phyloP scores from a whole-genome alignment of 257 asterid species.

The Nicotiana obtusifolia region DNA sequence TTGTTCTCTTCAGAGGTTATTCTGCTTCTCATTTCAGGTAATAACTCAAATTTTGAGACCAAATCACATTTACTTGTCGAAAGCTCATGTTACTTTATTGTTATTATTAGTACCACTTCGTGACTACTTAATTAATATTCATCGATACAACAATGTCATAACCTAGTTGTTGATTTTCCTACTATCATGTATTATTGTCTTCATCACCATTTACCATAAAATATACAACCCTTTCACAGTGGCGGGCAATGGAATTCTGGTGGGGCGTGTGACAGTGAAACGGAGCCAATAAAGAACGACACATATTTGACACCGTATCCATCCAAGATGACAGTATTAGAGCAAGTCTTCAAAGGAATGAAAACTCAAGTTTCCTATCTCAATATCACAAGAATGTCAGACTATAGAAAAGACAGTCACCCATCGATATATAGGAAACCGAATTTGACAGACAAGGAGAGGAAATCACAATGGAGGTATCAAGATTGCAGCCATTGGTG shows the following conservation, averaged over 20 bases:
- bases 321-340: conserved; percentile 48
- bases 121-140: neutral
- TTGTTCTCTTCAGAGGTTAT: conserved; percentile 58
- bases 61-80: neutral
- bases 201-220: neutral
- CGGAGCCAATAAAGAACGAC: conserved; percentile 63
- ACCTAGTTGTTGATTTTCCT: neutral
- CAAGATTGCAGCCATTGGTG: conserved; percentile 91
- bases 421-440: conserved; percentile 56
- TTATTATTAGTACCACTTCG: neutral
- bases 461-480: conserved; percentile 26
- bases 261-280: conserved; percentile 60
- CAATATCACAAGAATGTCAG: conserved; percentile 56
- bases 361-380: conserved; percentile 49
- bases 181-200: neutral
- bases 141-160: neutral
- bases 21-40: conserved; percentile 77
- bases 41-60: neutral
- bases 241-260: conserved; percentile 87
- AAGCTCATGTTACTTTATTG: neutral
- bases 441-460: conserved; percentile 29
- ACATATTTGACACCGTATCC: conserved; percentile 49
- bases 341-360: conserved; percentile 45
- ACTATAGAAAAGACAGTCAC: conserved; percentile 67
- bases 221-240: conserved; percentile 18